These are phyloP conservation scores for Houttuynia cordata DNA, from an alignment of 164 flowering plant genomes.

Conservation along the genomic window DNA sequence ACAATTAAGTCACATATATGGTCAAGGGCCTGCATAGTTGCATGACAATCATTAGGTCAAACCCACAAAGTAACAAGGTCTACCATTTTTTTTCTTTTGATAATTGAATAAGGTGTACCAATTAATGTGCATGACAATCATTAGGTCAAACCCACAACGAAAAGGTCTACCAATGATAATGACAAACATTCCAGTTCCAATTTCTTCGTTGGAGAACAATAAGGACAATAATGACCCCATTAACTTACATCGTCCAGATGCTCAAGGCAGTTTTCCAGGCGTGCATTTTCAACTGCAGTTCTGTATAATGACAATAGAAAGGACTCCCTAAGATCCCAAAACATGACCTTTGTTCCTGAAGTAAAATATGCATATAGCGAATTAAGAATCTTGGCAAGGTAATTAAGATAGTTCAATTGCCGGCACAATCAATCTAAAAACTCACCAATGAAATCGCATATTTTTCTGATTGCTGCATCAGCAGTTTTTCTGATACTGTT, in stretches of 20 bases:
- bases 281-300: constrained; percentile 52
- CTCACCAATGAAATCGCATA: neutral
- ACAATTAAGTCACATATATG: constrained; percentile 42
- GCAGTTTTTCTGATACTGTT: neutral
- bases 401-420: neutral
- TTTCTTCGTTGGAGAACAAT: neutral
- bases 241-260: constrained; percentile 57
- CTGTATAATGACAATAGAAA: constrained; percentile 50
- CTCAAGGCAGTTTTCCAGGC: constrained; percentile 52
- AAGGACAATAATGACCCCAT: too few relatives aligned
- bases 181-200: neutral
- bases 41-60: neutral
- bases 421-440: neutral
- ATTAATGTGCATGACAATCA: constrained; percentile 1
- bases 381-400: neutral
- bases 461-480: neutral
- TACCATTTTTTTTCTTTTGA: too few relatives aligned
- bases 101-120: too few relatives aligned
- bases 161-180: neutral
- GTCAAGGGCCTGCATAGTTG: constrained; percentile 45
- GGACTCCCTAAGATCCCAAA: constrained; percentile 66
- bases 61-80: neutral
- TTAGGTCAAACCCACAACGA: neutral
- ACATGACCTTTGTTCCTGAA: constrained; percentile 59
- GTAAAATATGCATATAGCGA: constrained; percentile 2